Base-by-base conservation (phyloP, 805 yeast genomes). In the Candida germanica region DNA sequence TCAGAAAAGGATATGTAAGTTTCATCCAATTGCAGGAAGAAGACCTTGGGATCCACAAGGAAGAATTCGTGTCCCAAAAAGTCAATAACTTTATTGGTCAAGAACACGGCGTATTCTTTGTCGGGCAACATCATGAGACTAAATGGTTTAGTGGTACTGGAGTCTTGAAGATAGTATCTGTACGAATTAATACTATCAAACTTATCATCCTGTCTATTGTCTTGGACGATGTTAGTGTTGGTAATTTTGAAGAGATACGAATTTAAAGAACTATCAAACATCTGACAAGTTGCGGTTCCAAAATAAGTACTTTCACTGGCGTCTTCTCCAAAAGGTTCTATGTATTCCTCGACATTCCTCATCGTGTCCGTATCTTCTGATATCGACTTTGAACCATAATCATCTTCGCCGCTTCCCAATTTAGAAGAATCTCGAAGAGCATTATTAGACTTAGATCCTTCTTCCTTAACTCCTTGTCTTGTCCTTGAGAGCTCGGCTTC, bases 231-330 rank as follows among this genome's bases (percentile, higher is more conserved):
- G n/a, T n/a, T n/a, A n/a, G n/a, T n/a, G n/a, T n/a, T n/a, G 18
- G 44, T 31, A 16, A 31, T 19, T 16, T 35, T 26, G 28, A 36
- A 33, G n/a, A 40, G 26, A 26, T 35, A 36, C 9, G 35, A 25
- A 19, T 40, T 36, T 8, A 40, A 22, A 6, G 40, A 36, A 14
- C 38, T 40, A 32, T 36, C 40, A 30, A 40, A 40, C 19, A 30
- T 34, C 20, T 36, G 40, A 18, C 40, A 33, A 5, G 40, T 26
- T 4, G 38, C 40, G 3, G 36, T n/a, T 3, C 35, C 43, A 35
- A 23, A 32, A 18, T 40, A 33, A 6, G 25, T 26, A 6, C 20
- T 13, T 2, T 40, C 36, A 14, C 20, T 16, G 7, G 23, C 26
- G 9, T 33, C 38, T 13, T 20, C 19, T 14, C 35, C 43, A 19